Evolutionary conservation across 192 early-diverging fungal species (phyloP).

Genomic region (Geranomyces michiganensis): DNA sequence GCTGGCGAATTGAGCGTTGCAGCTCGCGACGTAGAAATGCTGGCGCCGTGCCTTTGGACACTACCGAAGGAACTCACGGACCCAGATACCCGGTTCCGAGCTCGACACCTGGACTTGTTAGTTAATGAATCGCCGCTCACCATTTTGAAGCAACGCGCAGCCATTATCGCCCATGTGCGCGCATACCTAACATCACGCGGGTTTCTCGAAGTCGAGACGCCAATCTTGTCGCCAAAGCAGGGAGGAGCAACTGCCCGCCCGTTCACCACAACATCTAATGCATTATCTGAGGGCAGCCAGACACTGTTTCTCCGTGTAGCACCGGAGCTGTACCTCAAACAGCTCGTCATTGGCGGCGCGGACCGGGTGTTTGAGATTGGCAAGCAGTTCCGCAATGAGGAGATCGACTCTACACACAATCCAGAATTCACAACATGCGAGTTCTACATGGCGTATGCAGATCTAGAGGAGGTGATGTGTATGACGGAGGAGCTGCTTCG

Average conservation of each 20-base stretch:
- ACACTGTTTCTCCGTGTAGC: constrained; percentile 79
- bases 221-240: constrained; percentile 68
- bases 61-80: constrained; percentile 60
- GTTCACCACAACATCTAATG: constrained; percentile 70
- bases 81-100: constrained; percentile 65
- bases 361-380: constrained; percentile 88
- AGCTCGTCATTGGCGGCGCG: constrained; percentile 83
- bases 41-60: constrained; percentile 70
- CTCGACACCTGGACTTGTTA: constrained; percentile 74
- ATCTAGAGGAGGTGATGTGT: constrained; percentile 67
- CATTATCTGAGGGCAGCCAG: constrained; percentile 50
- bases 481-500: constrained; percentile 73
- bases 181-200: constrained; percentile 61
- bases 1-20: constrained; percentile 1
- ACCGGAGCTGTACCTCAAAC: constrained; percentile 80
- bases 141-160: constrained; percentile 59
- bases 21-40: constrained; percentile 55
- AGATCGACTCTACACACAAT: constrained; percentile 84
- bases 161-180: constrained; percentile 59
- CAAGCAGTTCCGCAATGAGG: constrained; percentile 88
- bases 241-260: constrained; percentile 85
- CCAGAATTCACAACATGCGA: constrained; percentile 92
- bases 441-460: constrained; percentile 81
- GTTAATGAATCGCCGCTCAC: constrained; percentile 60
- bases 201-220: constrained; percentile 88